Evolutionary conservation across 257 asterid species (phyloP), one percentile per base, ranked within the genome.

Genomic region (Mitragyna speciosa): DNA sequence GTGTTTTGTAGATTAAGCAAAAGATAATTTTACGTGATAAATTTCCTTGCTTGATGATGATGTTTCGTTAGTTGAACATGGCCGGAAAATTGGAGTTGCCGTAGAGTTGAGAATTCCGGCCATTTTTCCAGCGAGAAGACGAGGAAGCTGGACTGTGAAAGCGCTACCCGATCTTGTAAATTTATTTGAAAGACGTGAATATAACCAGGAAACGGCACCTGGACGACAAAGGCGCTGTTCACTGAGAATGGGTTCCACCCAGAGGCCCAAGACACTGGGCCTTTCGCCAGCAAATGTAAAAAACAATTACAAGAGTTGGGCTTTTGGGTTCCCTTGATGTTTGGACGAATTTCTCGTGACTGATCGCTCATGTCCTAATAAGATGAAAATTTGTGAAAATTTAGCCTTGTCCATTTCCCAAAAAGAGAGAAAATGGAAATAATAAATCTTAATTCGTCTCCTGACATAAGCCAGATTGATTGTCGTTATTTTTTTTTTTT

Each of bases 31-130:
- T 22, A 84, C 86, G 30, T 59, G 28, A 31, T 67, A 85, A 30
- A 65, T 58, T 79, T 89, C 59, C 17, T 30, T 47, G 51, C 19
- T 75, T 84, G 79, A 33, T n/a, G 48, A 70, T 84, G 79, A 45
- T 73, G 56, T 72, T 78, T 82, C 77, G 26, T 82, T 85, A 43
- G 70, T 20, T 51, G 83, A 73, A 59, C 80, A 54, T 70, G 93
- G 92, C 82, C 89, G 87, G 86, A 86, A 79, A 72, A 86, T 65
- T 36, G 97, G 91, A 45, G 89, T 31, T 2, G 91, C 80, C 2
- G 88, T 70, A 74, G 88, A 54, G 80, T 87, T 89, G 83, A 92
- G 77, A 56, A 88, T 80, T 77, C 94, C 92, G 80, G 90, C 92
- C 96, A 92, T 92, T n/a, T 70, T 71, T 73, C 80, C 74, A 83